Evolutionary conservation across 176 grass and related monocot genomes (phyloP), one percentile per base, ranked within the genome.

Genomic region (Bonia amplexicaulis): DNA sequence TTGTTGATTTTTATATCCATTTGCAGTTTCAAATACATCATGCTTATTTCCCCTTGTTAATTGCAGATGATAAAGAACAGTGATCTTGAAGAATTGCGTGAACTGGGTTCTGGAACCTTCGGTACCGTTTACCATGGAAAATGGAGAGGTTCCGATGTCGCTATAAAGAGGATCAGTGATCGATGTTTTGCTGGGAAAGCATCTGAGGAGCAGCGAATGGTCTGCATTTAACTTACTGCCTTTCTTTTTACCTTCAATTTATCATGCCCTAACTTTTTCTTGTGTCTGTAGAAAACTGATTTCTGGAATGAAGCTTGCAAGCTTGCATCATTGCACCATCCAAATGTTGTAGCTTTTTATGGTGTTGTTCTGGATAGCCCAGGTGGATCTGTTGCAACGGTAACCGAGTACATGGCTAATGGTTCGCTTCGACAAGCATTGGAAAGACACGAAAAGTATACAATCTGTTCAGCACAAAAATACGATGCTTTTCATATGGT

Each of bases 91-190:
- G 96, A 96, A 73, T 89, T 99, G 86, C 82, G 86, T 37, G 96
- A 99, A 89, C 81, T 96, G 63, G 96, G 96, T 62, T 96, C 93
- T 85, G 96, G 96, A 80, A 94, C 93, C 75, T 94, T 99, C 31
- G 96, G 96, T 49, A 99, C 91, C 25, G 96, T 99, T 84, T 99
- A 94, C 86, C 91, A 99, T 92, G 96, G 96, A 64, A 99, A 99
- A 89, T 99, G 96, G 96, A 94, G 93, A 85, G 96, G 96, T 41
- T 84, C 93, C 1, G 96, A 99, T 82, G 96, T 99, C 23, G 96
- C 93, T 60, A 99, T 96, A 71, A 99, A 99, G 85, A 96, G 93
- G 83, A 99, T 99, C 66, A 99, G 89, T 42, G 96, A 96, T 53
- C 90, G 93, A n/a, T 94, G 93, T 74, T 99, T 99, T 86, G 88